A percentile compares a stretch with the other conserved stretches of the same genome.
Conservation (phyloP, 1,284 basidiomycete species). For the Malassezia yamatoensis region DNA sequence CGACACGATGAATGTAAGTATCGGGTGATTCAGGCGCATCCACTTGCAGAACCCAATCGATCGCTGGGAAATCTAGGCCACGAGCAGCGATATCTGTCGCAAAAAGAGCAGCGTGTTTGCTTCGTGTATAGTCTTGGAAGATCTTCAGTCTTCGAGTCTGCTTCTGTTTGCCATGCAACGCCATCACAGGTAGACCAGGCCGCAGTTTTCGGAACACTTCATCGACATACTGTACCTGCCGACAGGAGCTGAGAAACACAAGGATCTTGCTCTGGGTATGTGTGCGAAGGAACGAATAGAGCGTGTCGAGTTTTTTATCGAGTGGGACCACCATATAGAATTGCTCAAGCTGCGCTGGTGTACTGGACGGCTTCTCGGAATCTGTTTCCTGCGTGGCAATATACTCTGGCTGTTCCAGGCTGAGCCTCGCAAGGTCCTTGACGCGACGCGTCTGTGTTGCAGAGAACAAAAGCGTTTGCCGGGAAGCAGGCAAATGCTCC, state of each 20-base stretch:
- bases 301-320: slow-evolving; percentile 76
- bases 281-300: slow-evolving; percentile 90
- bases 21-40: slow-evolving; percentile 97
- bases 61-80: slow-evolving; percentile 88
- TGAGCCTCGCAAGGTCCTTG: slow-evolving; percentile 76
- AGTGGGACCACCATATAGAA: slow-evolving; percentile 76
- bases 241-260: slow-evolving; percentile 88
- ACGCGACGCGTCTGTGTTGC: slow-evolving; percentile 92
- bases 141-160: slow-evolving; percentile 66
- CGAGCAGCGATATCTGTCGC: slow-evolving; percentile 90
- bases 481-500: slow-evolving; percentile 57
- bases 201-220: slow-evolving; percentile 92
- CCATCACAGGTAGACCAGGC: slow-evolving; percentile 79
- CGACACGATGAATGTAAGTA: slow-evolving; percentile 94
- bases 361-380: slow-evolving; percentile 53
- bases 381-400: slow-evolving; percentile 53
- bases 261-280: slow-evolving; percentile 85
- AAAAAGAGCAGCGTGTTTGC: slow-evolving; percentile 40
- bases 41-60: slow-evolving; percentile 96
- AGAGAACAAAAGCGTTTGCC: slow-evolving; percentile 87
- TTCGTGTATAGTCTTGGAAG: slow-evolving; percentile 38
- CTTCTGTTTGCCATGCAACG: slow-evolving; percentile 94
- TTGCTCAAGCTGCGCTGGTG: slow-evolving; percentile 69
- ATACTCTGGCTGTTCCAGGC: slow-evolving; percentile 70
- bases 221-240: slow-evolving; percentile 77